A percentile compares a stretch with the other conserved stretches of the same genome.
These are phyloP conservation scores for Fraxinus platypoda DNA, from an alignment of 305 asterid genomes.

Conservation along the genomic window DNA sequence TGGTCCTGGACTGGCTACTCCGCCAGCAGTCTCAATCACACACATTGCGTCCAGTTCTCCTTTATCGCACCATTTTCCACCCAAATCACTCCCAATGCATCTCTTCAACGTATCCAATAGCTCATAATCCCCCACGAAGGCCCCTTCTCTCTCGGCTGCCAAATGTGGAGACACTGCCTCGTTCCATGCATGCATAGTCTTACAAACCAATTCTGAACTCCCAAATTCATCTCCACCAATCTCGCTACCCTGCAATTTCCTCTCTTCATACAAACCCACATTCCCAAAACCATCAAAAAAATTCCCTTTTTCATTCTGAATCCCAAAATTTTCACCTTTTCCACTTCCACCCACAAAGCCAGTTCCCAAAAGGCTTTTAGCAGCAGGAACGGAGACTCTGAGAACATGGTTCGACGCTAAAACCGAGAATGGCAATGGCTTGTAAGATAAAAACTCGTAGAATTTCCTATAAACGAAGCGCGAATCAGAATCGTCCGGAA, in stretches of 20 bases:
- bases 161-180: slow-evolving; percentile 90
- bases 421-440: slow-evolving; percentile 48
- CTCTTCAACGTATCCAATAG: slow-evolving; percentile 62
- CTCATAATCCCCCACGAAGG: slow-evolving; percentile 56
- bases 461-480: slow-evolving; percentile 65
- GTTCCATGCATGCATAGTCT: slow-evolving; percentile 80
- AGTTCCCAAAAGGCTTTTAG: slow-evolving; percentile 29
- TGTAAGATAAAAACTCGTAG: slow-evolving; percentile 44
- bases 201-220: slow-evolving; percentile 62
- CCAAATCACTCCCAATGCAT: slow-evolving; percentile 42
- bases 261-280: slow-evolving; percentile 64
- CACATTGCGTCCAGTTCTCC: slow-evolving; percentile 49
- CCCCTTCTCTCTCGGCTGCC: slow-evolving; percentile 81
- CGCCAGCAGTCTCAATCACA: slow-evolving; percentile 95
- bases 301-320: slow-evolving; percentile 18
- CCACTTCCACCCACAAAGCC: slow-evolving; percentile 18
- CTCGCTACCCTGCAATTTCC: slow-evolving; percentile 56
- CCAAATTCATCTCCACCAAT: slow-evolving; percentile 36
- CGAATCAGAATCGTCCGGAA: slow-evolving; percentile 85
- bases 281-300: slow-evolving; percentile 42
- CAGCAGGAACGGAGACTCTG: slow-evolving; percentile 58
- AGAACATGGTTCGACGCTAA: slow-evolving; percentile 64
- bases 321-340: slow-evolving; percentile 18
- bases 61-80: slow-evolving; percentile 12
- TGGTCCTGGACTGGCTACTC: slow-evolving; percentile 98